Percentiles rank a stretch among this genome's conserved stretches.
Conservation (phyloP, 2,329 filamentous ascomycete genomes). For the Ophidiomyces ophidiicola region DNA sequence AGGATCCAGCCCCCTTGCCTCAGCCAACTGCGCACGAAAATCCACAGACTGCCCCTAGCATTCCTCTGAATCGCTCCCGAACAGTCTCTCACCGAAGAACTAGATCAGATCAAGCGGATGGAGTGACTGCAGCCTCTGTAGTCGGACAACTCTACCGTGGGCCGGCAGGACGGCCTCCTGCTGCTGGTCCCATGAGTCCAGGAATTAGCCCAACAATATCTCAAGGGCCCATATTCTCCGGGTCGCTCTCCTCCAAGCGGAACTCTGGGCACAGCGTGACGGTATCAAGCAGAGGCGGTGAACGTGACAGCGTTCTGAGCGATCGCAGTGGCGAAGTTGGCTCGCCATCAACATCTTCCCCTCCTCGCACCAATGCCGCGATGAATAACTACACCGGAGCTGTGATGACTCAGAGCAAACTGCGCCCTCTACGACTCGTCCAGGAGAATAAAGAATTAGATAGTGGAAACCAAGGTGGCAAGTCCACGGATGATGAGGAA, state of each 20-base stretch:
- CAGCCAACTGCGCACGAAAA: conserved; percentile 33
- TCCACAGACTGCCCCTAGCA: conserved; percentile 37
- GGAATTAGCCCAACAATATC: conserved; percentile 42
- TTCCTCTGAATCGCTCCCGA: conserved; percentile 34
- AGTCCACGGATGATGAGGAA: conserved; percentile 33
- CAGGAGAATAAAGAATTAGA: conserved; percentile 53
- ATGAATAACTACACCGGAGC: conserved; percentile 57
- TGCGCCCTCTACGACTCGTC: conserved; percentile 74
- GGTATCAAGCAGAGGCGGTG: conserved; percentile 36
- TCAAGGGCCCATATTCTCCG: conserved; percentile 29
- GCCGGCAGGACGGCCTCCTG: conserved; percentile 25
- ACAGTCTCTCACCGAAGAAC: conserved; percentile 38
- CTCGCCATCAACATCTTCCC: conserved; percentile 40
- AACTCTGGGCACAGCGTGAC: conserved; percentile 43
- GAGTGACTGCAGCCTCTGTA: conserved; percentile 50
- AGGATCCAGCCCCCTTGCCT: conserved; percentile 13
- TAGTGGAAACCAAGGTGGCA: conserved; percentile 30
- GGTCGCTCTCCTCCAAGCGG: conserved; percentile 36
- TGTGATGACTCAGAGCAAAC: conserved; percentile 56
- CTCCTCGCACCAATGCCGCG: conserved; percentile 53
- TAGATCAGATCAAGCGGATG: conserved; percentile 37
- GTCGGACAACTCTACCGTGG: conserved; percentile 86
- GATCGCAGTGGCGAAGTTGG: conserved; percentile 36
- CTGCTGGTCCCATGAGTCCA: conserved; percentile 43
- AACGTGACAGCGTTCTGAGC: conserved; percentile 42